Percentiles rank a stretch among this genome's conserved stretches.
phyloP scores from a whole-genome alignment of 1,139 yeast species.

The Nadsonia starkeyi-henricii region DNA sequence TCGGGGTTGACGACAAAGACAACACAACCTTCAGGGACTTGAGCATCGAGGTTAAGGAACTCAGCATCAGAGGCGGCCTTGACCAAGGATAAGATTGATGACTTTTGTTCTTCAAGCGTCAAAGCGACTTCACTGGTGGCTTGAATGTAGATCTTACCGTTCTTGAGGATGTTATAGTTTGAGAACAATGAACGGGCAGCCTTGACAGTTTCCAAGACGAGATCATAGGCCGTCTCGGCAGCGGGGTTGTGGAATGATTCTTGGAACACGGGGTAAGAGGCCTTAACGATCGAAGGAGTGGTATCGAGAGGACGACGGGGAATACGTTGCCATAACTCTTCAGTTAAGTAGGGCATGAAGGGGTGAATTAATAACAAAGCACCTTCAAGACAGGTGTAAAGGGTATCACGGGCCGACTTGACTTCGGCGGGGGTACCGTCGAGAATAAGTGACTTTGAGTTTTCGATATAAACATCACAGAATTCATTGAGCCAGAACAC shows the following conservation, averaged over 20 bases:
- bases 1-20: constrained; percentile 67
- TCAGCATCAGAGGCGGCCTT: constrained; percentile 71
- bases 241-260: constrained; percentile 45
- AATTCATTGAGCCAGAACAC: constrained; percentile 89
- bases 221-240: constrained; percentile 63
- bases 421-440: constrained; percentile 80
- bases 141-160: constrained; percentile 77
- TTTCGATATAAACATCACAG: constrained; percentile 96
- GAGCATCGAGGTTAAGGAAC: constrained; percentile 39
- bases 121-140: constrained; percentile 35
- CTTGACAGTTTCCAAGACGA: constrained; percentile 75
- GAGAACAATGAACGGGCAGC: constrained; percentile 85
- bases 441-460: constrained; percentile 80
- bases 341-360: constrained; percentile 94
- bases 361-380: constrained; percentile 91
- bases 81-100: constrained; percentile 76
- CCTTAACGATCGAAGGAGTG: constrained; percentile 61
- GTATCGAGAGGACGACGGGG: constrained; percentile 72
- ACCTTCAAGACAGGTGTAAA: constrained; percentile 83
- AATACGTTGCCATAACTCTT: constrained; percentile 97
- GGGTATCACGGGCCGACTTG: constrained; percentile 83
- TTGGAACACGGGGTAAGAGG: constrained; percentile 60
- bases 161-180: constrained; percentile 76
- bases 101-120: constrained; percentile 56
- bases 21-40: constrained; percentile 79